Conservation (phyloP, 1,284 basidiomycete species). For the Marasmius fiardii region DNA sequence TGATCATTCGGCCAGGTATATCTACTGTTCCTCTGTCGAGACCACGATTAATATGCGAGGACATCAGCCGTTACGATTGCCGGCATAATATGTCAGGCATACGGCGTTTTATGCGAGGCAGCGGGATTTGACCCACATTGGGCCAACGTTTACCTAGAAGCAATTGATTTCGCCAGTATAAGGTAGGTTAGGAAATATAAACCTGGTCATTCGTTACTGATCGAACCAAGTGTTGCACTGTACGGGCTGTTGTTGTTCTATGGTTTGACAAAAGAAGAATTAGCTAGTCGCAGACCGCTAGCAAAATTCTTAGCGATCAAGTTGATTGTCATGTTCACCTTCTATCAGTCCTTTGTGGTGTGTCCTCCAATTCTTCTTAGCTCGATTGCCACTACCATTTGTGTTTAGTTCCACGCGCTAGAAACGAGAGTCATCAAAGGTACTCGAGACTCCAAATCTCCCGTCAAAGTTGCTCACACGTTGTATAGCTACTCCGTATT, state of each 20-base stretch:
- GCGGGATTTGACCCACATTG: slow-evolving; percentile 58
- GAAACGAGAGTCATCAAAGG: slow-evolving; percentile 62
- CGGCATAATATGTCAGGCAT: slow-evolving; percentile 72
- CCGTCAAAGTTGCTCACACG: not conserved
- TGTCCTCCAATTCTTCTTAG: slow-evolving; percentile 22
- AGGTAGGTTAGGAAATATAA: slow-evolving; percentile 41
- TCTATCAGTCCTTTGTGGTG: slow-evolving; percentile 75
- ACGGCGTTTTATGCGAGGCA: slow-evolving; percentile 63
- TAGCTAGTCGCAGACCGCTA: slow-evolving; percentile 71
- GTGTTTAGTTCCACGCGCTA: slow-evolving; percentile 50
- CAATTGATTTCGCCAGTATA: slow-evolving; percentile 76
- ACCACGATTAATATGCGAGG: slow-evolving; percentile 1
- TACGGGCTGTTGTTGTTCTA: slow-evolving; percentile 84
- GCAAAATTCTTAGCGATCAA: slow-evolving; percentile 85
- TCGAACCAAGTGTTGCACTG: slow-evolving; percentile 58
- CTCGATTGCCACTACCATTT: not conserved
- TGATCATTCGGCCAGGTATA: slow-evolving; percentile 70
- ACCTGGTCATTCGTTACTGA: not conserved
- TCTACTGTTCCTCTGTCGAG: not conserved
- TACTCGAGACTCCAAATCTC: slow-evolving; percentile 19
- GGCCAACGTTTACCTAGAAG: slow-evolving; percentile 70
- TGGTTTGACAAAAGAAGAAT: slow-evolving; percentile 73
- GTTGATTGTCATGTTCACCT: slow-evolving; percentile 83
- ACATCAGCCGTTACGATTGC: slow-evolving; percentile 53
- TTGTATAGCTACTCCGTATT: slow-evolving; percentile 61